Base-by-base conservation (phyloP, 1,284 basidiomycete species). In the Cutaneotrichosporon dermatis region DNA sequence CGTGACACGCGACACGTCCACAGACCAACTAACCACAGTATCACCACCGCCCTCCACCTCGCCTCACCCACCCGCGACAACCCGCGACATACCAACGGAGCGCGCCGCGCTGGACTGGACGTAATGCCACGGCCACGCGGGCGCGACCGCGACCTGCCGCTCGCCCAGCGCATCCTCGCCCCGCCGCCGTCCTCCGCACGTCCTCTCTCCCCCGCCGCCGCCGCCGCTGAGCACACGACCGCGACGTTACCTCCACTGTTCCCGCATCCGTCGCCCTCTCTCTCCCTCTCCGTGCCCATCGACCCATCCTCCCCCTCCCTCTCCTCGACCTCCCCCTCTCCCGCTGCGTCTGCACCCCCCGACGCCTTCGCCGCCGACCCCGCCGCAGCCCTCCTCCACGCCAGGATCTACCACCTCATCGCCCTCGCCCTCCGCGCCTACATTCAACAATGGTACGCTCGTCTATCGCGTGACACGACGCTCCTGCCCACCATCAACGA, bases 391-490 rank as follows among this genome's bases (percentile, higher is more conserved):
- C 25, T 25, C 25, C 60, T 64, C 43, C 60, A 65, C 51, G 58
- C 50, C 5, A 25, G 54, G 3, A 37, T 54, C 35, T 65, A 65
- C 61, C 49, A 58, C 61, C 42, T 65, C 46, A 5, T 60, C 12
- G 64, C 61, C 11, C 61, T 65, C 43, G 49, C 58, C 1, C 59
- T 65, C 40, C 68, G 73, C 37, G 70, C 68, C 13, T 73, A 73
- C 60, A 61, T 75, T 15, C 59, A 61, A 34, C 61, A 62, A 51
- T 77, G 76, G 76, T 77, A 76, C 59, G 53, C 60, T 13, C 61
- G 63, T 11, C 61, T 77, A 50, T 68, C 71, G 7, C 63, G 69
- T 25, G 73, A 76, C 50, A 62, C 65, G 11, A 54, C 66, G 5
- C 41, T 60, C 12, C 52, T 65, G 6, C 64, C 64, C 2, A 43